Evolutionary conservation across 177 flowering plant genomes (phyloP).

Genomic region (Vitis hybrid): DNA sequence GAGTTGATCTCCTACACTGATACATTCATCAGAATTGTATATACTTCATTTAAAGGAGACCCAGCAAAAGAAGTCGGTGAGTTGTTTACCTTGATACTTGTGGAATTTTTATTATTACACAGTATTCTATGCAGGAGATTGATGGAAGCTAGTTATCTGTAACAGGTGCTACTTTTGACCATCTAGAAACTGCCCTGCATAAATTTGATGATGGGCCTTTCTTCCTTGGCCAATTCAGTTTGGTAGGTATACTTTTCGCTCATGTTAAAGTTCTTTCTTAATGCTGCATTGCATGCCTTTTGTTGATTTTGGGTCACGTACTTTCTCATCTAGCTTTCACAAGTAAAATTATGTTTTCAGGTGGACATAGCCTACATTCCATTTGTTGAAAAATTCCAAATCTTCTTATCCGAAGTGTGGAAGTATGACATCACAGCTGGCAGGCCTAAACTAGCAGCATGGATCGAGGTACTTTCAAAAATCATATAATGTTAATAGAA

Average conservation of each 20-base stretch:
- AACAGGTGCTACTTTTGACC: conserved; percentile 58
- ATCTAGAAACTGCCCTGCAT: conserved; percentile 67
- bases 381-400: conserved; percentile 67
- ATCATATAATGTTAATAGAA: neutral
- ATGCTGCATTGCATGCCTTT: neutral
- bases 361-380: conserved; percentile 82
- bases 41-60: conserved; percentile 41
- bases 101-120: neutral
- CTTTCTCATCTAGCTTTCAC: neutral
- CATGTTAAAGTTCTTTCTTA: neutral
- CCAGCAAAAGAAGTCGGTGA: conserved; percentile 35
- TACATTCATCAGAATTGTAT: conserved; percentile 26
- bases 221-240: conserved; percentile 81
- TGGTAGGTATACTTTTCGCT: conserved; percentile 35
- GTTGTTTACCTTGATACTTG: conserved; percentile 6
- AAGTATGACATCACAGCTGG: conserved; percentile 67
- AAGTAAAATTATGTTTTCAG: conserved; percentile 33
- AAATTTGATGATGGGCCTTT: conserved; percentile 86
- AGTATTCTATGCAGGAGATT: neutral
- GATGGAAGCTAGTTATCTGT: conserved; percentile 1
- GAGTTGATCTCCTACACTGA: conserved; percentile 47
- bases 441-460: conserved; percentile 72
- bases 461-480: conserved; percentile 61
- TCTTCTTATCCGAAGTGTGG: conserved; percentile 51
- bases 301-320: neutral